Evolutionary conservation across 164 flowering plant genomes (phyloP), one percentile per base, ranked within the genome.

Genomic region (Nelumbo lutea): DNA sequence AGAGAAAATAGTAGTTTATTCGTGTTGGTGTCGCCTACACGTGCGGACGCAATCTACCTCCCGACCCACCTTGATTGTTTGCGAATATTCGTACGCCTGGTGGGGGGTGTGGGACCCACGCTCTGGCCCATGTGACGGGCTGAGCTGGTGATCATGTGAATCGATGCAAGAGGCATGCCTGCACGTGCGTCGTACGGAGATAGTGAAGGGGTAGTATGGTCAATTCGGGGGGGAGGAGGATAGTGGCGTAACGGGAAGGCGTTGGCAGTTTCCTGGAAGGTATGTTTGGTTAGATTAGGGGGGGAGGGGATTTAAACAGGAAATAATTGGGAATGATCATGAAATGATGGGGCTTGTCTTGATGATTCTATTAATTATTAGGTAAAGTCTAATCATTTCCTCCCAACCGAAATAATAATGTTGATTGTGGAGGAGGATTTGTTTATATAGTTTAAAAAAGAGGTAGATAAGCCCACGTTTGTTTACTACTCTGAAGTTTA

Each of bases 91-190:
- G 27, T 3, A 38, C 5, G 3, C 38, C 59, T 3, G 70, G 13
- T 40, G 6, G 38, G 61, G 14, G 6, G 6, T 3, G 73, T 61
- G 74, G 84, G 76, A 3, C 76, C 76, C 68, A 69, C 62, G 14
- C 46, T 9, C 9, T 63, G 13, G 64, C 58, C 80, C 83, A 80
- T 71, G 81, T 79, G 82, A 78, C 68, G 59, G 69, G 76, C 74
- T 77, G 65, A 79, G 83, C 85, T 82, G 84, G 80, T 70, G 11
- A 53, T 66, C 84, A 81, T 76, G 88, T 79, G 83, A 74, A 59
- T 9, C 38, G 39, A 13, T 7, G 52, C 40, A 39, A 6, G 42
- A 4, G 59, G 3, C 4, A 39, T 47, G 27, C 27, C 27, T 46
- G 62, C 61, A 63, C 67, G 52, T 62, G 61, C 44, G 44, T 42